phyloP scores from a whole-genome alignment of 2,329 filamentous ascomycete species.

The Dendrostoma leiphaemia region DNA sequence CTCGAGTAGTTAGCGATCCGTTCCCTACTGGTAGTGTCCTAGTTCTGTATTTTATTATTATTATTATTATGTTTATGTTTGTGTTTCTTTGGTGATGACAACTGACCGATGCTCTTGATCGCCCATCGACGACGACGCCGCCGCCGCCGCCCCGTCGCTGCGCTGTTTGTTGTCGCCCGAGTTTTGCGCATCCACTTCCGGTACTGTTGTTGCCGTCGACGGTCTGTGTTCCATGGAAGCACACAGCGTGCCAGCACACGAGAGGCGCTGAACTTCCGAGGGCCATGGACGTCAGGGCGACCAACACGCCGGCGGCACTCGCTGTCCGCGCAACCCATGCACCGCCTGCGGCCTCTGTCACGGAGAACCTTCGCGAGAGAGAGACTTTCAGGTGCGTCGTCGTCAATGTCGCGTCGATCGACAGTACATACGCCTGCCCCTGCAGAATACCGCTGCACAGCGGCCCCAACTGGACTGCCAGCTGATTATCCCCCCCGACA shows the following conservation, averaged over 20 bases:
- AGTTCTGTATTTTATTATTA: too few species aligned
- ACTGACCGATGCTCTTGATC: neutral
- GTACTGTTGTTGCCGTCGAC: neutral
- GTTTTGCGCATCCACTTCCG: neutral
- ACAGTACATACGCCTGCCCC: neutral
- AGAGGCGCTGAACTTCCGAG: neutral
- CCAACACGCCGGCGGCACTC: conserved; percentile 7
- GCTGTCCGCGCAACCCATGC: neutral
- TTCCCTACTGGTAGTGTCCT: too few species aligned
- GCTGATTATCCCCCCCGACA: neutral
- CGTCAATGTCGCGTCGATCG: neutral
- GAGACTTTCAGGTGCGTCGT: conserved; percentile 25
- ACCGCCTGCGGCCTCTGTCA: neutral
- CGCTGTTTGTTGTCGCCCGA: neutral
- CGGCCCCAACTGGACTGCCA: neutral
- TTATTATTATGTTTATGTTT: too few species aligned
- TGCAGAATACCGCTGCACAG: neutral
- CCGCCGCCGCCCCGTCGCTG: neutral
- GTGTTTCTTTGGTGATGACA: too few species aligned
- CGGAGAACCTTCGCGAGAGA: conserved; percentile 21
- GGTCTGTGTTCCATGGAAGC: neutral
- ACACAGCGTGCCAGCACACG: neutral
- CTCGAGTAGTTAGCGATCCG: neutral
- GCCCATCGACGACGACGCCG: neutral
- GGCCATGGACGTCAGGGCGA: conserved; percentile 11